Conservation (phyloP, 208 protist species). For the Leishmania braziliensis region DNA sequence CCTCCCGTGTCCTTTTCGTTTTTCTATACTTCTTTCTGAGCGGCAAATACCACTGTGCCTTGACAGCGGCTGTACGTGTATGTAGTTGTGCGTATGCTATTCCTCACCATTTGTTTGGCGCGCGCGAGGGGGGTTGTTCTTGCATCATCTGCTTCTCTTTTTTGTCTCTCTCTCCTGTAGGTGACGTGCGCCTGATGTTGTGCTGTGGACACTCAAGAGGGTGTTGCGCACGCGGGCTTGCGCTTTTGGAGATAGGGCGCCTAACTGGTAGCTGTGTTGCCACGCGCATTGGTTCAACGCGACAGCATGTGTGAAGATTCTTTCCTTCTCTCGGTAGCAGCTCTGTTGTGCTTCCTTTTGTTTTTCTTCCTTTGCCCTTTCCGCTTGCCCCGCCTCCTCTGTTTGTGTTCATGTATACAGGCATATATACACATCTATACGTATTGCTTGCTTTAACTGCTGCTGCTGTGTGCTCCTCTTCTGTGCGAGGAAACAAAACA, state of each 20-base stretch:
- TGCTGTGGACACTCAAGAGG: not conserved
- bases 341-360: not conserved
- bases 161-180: slow-evolving; percentile 5
- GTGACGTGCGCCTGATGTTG: not conserved
- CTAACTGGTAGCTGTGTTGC: not conserved
- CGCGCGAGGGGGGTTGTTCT: not conserved
- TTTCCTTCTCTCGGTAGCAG: not conserved
- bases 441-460: not conserved
- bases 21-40: not conserved
- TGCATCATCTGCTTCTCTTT: slow-evolving; percentile 12
- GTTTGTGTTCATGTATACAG: not conserved
- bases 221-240: not conserved
- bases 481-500: not conserved
- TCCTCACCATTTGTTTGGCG: not conserved
- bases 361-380: not conserved
- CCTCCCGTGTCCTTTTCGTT: not conserved
- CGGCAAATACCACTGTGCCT: not conserved
- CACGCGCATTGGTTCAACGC: not conserved
- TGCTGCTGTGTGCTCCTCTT: not conserved
- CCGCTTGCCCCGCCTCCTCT: not conserved
- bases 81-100: not conserved
- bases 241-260: not conserved
- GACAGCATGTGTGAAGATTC: slow-evolving; percentile 5
- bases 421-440: not conserved
- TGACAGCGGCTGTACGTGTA: not conserved